Evolutionary conservation across 495 filamentous ascomycete genomes (phyloP), one percentile per base, ranked within the genome.

Genomic region (Lasiosphaeria ovina): DNA sequence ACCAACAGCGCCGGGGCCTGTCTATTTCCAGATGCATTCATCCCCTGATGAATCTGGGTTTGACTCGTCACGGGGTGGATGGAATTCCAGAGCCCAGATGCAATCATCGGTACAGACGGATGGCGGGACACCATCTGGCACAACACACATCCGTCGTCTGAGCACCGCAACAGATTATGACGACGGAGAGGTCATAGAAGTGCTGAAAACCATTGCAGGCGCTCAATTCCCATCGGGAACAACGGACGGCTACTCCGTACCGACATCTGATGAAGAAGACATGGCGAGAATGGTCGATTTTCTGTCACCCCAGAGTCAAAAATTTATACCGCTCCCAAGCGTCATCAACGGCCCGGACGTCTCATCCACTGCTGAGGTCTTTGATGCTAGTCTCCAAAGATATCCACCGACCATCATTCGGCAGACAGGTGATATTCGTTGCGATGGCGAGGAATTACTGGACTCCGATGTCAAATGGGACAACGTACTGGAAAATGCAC

Each of bases 391-490:
- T 16, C 57, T 62, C 17, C 62, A 42, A 14, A 55, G 53, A 40
- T 65, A 59, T 7, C n/a, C 66, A 11, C 56, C 51, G 24, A 45
- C 49, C 4, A 34, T 32, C 32, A 45, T 8, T 34, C 31, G 38
- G 3, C 7, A 42, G 34, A 54, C 17, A 10, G 51, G 51, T 10
- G 7, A 34, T 8, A 32, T 53, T 4, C 10, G 10, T 14, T 10
- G 8, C 12, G 31, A 55, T 4, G 42, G 62, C 16, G 68, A 72
- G 6, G 62, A 76, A 17, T 62, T 76, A 5, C 59, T 77, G 8
- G 74, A 76, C 49, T 63, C 69, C 1, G 71, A 71, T 34, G 68
- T 77, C 4, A 73, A 76, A 32, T 75, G 74, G 74, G 65, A 74
- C 48, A 33, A 54, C n/a, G 59, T 77, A 11, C 54, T 75, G 38